Percentiles rank a stretch among this genome's conserved stretches.
Conservation (phyloP, 2,329 filamentous ascomycete genomes). For the Atkinsonella hypoxylon region DNA sequence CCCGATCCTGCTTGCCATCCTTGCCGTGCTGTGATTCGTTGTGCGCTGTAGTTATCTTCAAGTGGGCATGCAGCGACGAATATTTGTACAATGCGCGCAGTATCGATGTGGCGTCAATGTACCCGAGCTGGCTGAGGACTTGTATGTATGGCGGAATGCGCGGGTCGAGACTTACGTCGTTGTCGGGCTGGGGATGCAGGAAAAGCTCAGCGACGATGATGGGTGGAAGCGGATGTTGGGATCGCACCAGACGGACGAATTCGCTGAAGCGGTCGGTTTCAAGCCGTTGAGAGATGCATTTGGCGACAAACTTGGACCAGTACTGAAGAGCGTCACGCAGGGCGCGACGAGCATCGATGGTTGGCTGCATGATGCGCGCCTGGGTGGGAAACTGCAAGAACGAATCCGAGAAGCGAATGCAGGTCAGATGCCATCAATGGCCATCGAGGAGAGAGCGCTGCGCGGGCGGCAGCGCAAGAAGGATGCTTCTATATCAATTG, state of each 20-base stretch:
- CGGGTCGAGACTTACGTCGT: conserved; percentile 42
- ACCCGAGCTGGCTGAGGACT: conserved; percentile 36
- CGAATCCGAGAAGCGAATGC: not conserved
- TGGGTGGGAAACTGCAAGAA: not conserved
- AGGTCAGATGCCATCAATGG: conserved; percentile 1
- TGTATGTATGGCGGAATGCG: conserved; percentile 48
- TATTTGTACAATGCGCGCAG: conserved; percentile 44
- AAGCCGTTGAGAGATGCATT: conserved; percentile 39
- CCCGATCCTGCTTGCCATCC: conserved; percentile 2
- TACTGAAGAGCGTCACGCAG: conserved; percentile 22
- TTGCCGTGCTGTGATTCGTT: conserved; percentile 3
- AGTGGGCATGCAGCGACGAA: conserved; percentile 35
- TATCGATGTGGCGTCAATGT: conserved; percentile 42
- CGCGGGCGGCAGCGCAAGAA: conserved; percentile 6
- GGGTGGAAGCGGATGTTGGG: conserved; percentile 39
- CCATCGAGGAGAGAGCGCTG: conserved; percentile 5
- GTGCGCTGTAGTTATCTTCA: conserved; percentile 2
- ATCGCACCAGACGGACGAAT: conserved; percentile 36
- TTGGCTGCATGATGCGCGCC: conserved; percentile 16
- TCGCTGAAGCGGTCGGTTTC: conserved; percentile 40
- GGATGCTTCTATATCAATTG: not conserved
- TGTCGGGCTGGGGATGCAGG: conserved; percentile 38
- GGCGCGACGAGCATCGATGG: conserved; percentile 10
- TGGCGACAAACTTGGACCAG: conserved; percentile 40
- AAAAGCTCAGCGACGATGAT: conserved; percentile 44